These are phyloP conservation scores for Casuarina glauca DNA, from an alignment of 306 rosid genomes.

Conservation along the genomic window DNA sequence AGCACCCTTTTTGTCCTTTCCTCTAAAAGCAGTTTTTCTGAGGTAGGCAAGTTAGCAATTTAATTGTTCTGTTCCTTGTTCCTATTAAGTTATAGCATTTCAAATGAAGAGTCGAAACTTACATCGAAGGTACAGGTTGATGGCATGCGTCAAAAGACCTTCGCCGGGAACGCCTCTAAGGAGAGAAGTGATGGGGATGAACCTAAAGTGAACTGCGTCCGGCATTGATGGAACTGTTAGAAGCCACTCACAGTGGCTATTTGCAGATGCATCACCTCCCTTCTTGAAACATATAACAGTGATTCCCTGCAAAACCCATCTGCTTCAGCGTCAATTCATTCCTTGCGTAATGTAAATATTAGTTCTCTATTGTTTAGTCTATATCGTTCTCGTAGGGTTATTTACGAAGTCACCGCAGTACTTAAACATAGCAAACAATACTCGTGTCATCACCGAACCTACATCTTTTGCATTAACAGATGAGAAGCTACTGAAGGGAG, in stretches of 20 bases:
- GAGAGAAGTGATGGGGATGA: slow-evolving; percentile 86
- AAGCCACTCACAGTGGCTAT: slow-evolving; percentile 83
- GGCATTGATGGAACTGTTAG: slow-evolving; percentile 62
- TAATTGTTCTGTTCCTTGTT: too few species aligned
- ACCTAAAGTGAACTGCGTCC: slow-evolving; percentile 60
- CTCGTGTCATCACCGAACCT: slow-evolving; percentile 26
- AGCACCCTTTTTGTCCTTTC: too few species aligned
- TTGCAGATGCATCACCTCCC: slow-evolving; percentile 67
- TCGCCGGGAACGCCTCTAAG: slow-evolving; percentile 74
- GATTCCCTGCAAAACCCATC: slow-evolving; percentile 59
- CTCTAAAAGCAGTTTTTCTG: too few species aligned
- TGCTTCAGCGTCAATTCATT: background rate
- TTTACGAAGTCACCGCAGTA: too few species aligned
- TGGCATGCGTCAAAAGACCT: slow-evolving; percentile 87
- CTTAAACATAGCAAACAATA: too few species aligned
- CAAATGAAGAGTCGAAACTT: slow-evolving; percentile 24
- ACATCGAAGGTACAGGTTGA: slow-evolving; percentile 92
- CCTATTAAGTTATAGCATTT: too few species aligned
- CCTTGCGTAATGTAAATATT: too few species aligned
- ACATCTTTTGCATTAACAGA: slow-evolving; percentile 69
- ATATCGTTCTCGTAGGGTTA: too few species aligned
- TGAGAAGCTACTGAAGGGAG: slow-evolving; percentile 49
- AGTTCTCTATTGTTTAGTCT: too few species aligned
- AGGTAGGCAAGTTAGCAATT: too few species aligned
- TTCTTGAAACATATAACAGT: slow-evolving; percentile 67